phyloP scores from a whole-genome alignment of 345 rosid genomes.

The Hibiscus tridactylites region DNA sequence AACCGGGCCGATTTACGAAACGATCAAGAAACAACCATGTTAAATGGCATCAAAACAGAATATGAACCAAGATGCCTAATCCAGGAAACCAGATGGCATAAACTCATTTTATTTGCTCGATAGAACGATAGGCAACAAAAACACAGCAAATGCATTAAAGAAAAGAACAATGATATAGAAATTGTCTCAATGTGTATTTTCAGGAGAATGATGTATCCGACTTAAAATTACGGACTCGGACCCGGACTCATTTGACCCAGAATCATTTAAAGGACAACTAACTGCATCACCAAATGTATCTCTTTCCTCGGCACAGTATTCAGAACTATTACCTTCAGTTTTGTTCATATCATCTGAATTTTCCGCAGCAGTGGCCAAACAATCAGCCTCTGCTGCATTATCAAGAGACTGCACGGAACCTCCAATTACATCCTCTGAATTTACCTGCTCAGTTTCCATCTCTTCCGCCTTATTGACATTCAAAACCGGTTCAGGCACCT shows the following conservation, averaged over 20 bases:
- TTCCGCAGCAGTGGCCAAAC: conserved; percentile 9
- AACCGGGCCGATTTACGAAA: too few species aligned
- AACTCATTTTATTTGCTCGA: conserved; percentile 38
- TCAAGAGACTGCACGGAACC: background rate
- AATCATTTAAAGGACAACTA: conserved; percentile 37
- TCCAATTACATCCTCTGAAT: conserved; percentile 12
- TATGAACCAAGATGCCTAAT: background rate
- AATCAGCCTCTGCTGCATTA: conserved; percentile 5
- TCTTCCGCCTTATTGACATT: conserved; percentile 18
- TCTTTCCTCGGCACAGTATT: conserved; percentile 14
- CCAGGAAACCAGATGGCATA: conserved; percentile 14
- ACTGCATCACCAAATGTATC: conserved; percentile 20
- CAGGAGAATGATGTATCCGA: conserved; percentile 97
- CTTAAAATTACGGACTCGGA: conserved; percentile 57
- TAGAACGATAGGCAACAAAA: conserved; percentile 12
- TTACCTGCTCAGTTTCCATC: conserved; percentile 13
- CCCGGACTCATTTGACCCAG: conserved; percentile 54
- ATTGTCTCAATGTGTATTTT: conserved; percentile 93
- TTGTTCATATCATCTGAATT: conserved; percentile 4
- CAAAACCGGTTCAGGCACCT: conserved; percentile 10
- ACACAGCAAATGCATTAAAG: conserved; percentile 15
- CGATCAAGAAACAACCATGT: too few species aligned
- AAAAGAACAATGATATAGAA: conserved; percentile 34
- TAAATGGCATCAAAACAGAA: too few species aligned
- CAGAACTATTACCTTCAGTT: conserved; percentile 11